Conservation (phyloP, 306 rosid species). For the Begonia masoniana region DNA sequence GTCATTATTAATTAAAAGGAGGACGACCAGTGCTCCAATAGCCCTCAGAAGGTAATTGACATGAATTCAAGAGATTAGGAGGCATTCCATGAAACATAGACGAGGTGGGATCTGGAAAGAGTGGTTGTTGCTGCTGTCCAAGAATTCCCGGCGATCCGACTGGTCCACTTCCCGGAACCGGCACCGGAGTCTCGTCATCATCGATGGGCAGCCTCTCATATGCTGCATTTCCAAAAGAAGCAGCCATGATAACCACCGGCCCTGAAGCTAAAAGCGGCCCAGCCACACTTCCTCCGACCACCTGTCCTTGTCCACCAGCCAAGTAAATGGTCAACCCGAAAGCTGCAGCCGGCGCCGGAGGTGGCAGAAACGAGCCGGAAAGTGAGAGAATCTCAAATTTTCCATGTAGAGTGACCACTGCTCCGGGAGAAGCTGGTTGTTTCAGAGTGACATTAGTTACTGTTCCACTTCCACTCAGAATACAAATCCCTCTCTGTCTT, state of each 20-base stretch:
- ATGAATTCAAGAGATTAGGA: conserved; percentile 72
- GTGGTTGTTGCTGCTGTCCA: conserved; percentile 30
- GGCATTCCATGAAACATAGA: conserved; percentile 62
- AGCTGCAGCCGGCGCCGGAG: conserved; percentile 72
- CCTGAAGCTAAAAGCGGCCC: conserved; percentile 73
- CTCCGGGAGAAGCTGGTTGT: conserved; percentile 74
- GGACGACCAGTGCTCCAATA: conserved; percentile 72
- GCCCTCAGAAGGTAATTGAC: conserved; percentile 72
- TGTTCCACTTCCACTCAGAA: conserved; percentile 77
- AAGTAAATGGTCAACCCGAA: conserved; percentile 71
- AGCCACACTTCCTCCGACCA: conserved; percentile 76
- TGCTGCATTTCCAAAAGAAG: conserved; percentile 90
- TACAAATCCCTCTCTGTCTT: conserved; percentile 73
- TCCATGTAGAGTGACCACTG: conserved; percentile 77
- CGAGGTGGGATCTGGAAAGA: conserved; percentile 39
- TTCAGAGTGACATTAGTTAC: conserved; percentile 79
- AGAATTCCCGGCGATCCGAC: conserved; percentile 48
- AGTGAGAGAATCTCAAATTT: conserved; percentile 76
- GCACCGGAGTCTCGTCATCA: conserved; percentile 40
- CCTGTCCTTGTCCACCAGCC: conserved; percentile 90
- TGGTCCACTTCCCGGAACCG: conserved; percentile 23
- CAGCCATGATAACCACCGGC: conserved; percentile 80
- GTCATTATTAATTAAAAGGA: conserved; percentile 24
- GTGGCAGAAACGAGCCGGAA: conserved; percentile 82
- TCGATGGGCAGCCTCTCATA: conserved; percentile 87